phyloP scores from a whole-genome alignment of 2,329 filamentous ascomycete species.

The Rhynchosporium agropyri region DNA sequence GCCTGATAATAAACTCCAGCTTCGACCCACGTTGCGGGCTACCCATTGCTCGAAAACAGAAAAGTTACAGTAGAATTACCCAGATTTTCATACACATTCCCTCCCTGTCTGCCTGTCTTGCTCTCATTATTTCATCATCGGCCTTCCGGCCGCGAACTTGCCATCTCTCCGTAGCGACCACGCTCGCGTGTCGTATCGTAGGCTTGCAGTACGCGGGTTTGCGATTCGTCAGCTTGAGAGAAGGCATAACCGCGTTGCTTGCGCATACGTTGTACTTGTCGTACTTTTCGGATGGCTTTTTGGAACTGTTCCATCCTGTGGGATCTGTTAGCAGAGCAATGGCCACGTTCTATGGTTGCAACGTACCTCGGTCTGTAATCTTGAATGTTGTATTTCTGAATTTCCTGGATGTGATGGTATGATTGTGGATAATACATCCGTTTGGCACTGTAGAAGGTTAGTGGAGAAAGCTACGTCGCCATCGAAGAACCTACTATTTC shows the following conservation, averaged over 20 bases:
- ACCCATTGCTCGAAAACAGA: background rate
- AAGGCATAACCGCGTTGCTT: slow-evolving; percentile 99
- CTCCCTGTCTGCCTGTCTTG: background rate
- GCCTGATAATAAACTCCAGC: background rate
- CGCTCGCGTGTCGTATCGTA: slow-evolving; percentile 95
- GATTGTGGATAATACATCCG: slow-evolving; percentile 95
- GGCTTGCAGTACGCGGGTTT: slow-evolving; percentile 91
- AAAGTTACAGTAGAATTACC: slow-evolving; percentile 24
- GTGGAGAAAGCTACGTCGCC: background rate
- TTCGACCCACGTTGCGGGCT: no score
- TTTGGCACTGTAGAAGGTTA: slow-evolving; percentile 59
- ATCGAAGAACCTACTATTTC: slow-evolving; percentile 71
- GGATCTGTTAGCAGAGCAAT: slow-evolving; percentile 30
- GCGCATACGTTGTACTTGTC: slow-evolving; percentile 98
- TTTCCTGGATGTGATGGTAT: slow-evolving; percentile 98
- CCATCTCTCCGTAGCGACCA: slow-evolving; percentile 94
- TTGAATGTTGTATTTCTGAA: slow-evolving; percentile 99
- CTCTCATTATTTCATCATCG: slow-evolving; percentile 17
- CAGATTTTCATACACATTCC: slow-evolving; percentile 21
- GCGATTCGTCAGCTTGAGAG: slow-evolving; percentile 94
- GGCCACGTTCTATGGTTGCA: slow-evolving; percentile 5
- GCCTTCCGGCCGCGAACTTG: slow-evolving; percentile 38
- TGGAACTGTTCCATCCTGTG: slow-evolving; percentile 98
- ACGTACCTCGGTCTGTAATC: slow-evolving; percentile 91
- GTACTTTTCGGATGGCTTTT: slow-evolving; percentile 97